A percentile compares a stretch with the other conserved stretches of the same genome.
These are phyloP conservation scores for Hirschioporus abietinus DNA, from an alignment of 768 basidiomycete genomes.

Conservation along the genomic window DNA sequence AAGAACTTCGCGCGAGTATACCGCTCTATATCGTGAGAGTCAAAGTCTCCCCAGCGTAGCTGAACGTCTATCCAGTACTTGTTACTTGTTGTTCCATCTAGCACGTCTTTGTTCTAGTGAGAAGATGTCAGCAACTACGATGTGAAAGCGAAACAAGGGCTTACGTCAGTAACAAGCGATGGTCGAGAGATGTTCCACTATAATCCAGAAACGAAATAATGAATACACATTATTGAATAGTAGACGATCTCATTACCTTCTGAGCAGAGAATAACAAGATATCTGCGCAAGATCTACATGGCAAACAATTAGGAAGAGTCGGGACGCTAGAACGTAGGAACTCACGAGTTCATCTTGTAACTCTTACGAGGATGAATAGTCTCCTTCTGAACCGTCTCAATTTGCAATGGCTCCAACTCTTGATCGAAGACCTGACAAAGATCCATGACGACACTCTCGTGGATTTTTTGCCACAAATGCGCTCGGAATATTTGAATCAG, in stretches of 20 bases:
- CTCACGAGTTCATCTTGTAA: slow-evolving; percentile 97
- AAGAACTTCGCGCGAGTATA: slow-evolving; percentile 99
- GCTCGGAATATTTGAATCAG: slow-evolving; percentile 99
- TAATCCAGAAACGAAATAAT: slow-evolving; percentile 13
- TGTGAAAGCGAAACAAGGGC: slow-evolving; percentile 19
- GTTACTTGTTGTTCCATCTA: slow-evolving; percentile 97
- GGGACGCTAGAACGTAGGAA: neutral
- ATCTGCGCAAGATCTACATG: slow-evolving; percentile 77
- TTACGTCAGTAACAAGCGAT: slow-evolving; percentile 87
- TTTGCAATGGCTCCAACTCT: slow-evolving; percentile 95
- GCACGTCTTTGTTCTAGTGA: slow-evolving; percentile 78
- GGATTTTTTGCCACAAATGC: slow-evolving; percentile 99
- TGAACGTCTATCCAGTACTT: slow-evolving; percentile 99
- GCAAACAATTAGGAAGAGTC: neutral
- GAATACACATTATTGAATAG: neutral
- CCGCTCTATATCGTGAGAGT: slow-evolving; percentile 97
- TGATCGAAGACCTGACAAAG: slow-evolving; percentile 99
- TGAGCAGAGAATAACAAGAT: slow-evolving; percentile 95
- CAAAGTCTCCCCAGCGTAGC: slow-evolving; percentile 96
- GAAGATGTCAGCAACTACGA: slow-evolving; percentile 12
- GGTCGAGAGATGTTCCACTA: slow-evolving; percentile 98
- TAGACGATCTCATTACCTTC: slow-evolving; percentile 39
- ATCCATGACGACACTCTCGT: slow-evolving; percentile 92
- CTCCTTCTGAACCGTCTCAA: slow-evolving; percentile 99
- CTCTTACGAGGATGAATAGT: slow-evolving; percentile 99